Conservation (phyloP, 2,329 filamentous ascomycete genomes). For the Beauveria pseudobassiana region DNA sequence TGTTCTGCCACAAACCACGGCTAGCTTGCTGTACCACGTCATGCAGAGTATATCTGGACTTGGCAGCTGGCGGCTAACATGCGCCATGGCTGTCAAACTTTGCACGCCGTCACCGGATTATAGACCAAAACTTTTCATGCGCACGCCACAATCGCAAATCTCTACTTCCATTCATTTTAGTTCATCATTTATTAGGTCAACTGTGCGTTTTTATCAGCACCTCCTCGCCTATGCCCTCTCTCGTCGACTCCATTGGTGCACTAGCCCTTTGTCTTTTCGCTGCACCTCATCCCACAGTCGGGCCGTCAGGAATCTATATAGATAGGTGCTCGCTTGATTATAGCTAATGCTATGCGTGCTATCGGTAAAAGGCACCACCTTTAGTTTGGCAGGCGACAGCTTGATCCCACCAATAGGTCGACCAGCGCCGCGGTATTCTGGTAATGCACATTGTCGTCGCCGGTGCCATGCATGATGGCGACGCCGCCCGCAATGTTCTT, state of each 20-base stretch:
- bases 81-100: background rate
- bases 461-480: conserved; percentile 57
- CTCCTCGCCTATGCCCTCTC: background rate
- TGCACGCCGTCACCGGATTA: background rate
- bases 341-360: conserved; percentile 55
- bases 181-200: too few species aligned
- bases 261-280: conserved; percentile 28
- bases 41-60: background rate
- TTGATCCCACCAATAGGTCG: conserved; percentile 53
- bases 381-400: conserved; percentile 54
- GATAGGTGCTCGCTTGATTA: conserved; percentile 44
- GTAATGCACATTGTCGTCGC: conserved; percentile 67
- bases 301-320: conserved; percentile 57
- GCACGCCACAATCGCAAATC: background rate
- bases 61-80: background rate
- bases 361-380: conserved; percentile 59
- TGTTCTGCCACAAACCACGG: too few species aligned
- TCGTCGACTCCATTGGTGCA: conserved; percentile 27
- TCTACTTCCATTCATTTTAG: background rate
- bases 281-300: conserved; percentile 55
- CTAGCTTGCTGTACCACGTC: background rate
- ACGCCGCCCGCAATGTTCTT: conserved; percentile 53
- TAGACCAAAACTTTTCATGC: background rate
- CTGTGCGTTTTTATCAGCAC: too few species aligned
- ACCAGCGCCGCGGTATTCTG: conserved; percentile 56